A percentile compares a stretch with the other conserved stretches of the same genome.
These are phyloP conservation scores for Ascochyta clinopodiicola DNA, from an alignment of 2,329 filamentous ascomycete species.

Conservation along the genomic window DNA sequence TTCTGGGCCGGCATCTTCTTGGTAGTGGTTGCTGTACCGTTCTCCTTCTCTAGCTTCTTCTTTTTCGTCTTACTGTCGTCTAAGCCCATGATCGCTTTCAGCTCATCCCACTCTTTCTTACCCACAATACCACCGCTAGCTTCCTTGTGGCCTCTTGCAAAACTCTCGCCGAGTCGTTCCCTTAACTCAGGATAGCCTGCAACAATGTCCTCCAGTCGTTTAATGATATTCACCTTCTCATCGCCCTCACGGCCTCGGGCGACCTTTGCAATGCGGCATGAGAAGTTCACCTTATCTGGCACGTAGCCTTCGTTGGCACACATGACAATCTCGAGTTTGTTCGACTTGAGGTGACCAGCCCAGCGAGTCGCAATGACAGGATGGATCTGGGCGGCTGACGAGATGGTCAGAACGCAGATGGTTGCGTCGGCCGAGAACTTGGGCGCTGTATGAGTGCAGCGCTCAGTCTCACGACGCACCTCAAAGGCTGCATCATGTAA, in stretches of 20 bases:
- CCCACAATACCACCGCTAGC: conserved; percentile 71
- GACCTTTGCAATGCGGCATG: conserved; percentile 66
- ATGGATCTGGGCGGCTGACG: conserved; percentile 67
- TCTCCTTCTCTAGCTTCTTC: conserved; percentile 27
- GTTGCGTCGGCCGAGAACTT: conserved; percentile 68
- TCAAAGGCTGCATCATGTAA: conserved; percentile 64
- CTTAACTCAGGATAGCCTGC: conserved; percentile 43
- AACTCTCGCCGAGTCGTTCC: conserved; percentile 65
- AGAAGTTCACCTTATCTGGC: conserved; percentile 70
- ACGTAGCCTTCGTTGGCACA: conserved; percentile 72
- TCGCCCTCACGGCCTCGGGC: conserved; percentile 57
- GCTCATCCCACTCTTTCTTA: conserved; percentile 67
- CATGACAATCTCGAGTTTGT: conserved; percentile 67
- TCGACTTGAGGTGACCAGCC: conserved; percentile 66
- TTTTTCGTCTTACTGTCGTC: conserved; percentile 59
- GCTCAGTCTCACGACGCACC: conserved; percentile 66
- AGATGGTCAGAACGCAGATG: conserved; percentile 69
- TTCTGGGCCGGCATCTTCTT: conserved; percentile 42
- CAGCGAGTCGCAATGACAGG: conserved; percentile 72
- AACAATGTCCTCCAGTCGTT: conserved; percentile 61
- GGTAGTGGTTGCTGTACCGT: conserved; percentile 36
- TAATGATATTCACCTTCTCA: conserved; percentile 68
- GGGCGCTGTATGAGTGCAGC: conserved; percentile 67
- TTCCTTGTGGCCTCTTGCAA: conserved; percentile 71
- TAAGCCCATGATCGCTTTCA: conserved; percentile 65